phyloP scores from a whole-genome alignment of 768 basidiomycete species.

The Mycena maculata region DNA sequence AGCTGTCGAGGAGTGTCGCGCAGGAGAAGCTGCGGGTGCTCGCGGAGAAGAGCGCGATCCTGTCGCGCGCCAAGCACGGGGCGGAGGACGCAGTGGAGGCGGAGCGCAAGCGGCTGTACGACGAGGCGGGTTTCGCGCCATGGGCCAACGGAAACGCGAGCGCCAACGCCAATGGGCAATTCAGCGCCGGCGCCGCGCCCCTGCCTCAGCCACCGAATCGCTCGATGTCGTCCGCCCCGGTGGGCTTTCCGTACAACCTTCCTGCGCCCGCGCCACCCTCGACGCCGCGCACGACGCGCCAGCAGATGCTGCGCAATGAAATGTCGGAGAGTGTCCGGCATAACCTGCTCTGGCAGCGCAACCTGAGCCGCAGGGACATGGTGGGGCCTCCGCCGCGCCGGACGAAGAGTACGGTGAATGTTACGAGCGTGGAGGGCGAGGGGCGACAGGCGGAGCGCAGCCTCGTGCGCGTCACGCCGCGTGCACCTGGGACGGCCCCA shows the following conservation, averaged over 20 bases:
- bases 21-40: slow-evolving; percentile 74
- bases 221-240: slow-evolving; percentile 64
- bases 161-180: slow-evolving; percentile 2
- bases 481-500: slow-evolving; percentile 23
- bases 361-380: slow-evolving; percentile 66
- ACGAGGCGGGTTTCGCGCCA: slow-evolving; percentile 24
- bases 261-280: slow-evolving; percentile 74
- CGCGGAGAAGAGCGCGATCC: slow-evolving; percentile 57
- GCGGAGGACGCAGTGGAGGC: slow-evolving; percentile 10
- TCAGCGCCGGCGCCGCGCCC: slow-evolving; percentile 5
- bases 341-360: slow-evolving; percentile 85
- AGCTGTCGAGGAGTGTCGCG: slow-evolving; percentile 75
- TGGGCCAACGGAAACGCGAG: slow-evolving; percentile 2
- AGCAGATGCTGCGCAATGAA: slow-evolving; percentile 87
- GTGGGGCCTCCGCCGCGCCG: slow-evolving; percentile 42
- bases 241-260: slow-evolving; percentile 79
- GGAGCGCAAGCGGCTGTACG: slow-evolving; percentile 28
- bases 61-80: slow-evolving; percentile 24
- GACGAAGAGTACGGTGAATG: slow-evolving; percentile 33
- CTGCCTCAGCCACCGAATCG: slow-evolving; percentile 31
- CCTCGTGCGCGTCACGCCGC: slow-evolving; percentile 30
- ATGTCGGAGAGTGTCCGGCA: slow-evolving; percentile 86
- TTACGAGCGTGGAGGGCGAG: slow-evolving; percentile 4
- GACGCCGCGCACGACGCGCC: slow-evolving; percentile 87
- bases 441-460: slow-evolving; percentile 27